phyloP scores from a whole-genome alignment of 1,284 basidiomycete species.

The Bondarzewia mesenterica region DNA sequence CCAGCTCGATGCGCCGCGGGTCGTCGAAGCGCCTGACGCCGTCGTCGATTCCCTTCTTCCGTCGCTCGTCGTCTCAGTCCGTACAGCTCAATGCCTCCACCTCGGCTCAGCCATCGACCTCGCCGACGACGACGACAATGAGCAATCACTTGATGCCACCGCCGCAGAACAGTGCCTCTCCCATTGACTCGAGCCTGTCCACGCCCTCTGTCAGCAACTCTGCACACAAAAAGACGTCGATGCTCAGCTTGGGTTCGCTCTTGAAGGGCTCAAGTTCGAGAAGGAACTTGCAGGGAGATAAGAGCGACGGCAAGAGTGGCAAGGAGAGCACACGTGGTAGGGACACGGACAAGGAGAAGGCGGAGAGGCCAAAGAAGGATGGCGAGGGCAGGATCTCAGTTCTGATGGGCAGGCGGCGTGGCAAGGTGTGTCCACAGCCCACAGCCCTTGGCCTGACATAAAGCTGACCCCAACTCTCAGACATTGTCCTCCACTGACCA shows the following conservation, averaged over 20 bases:
- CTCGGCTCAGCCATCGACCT: slow-evolving; percentile 21
- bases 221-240: slow-evolving; percentile 67
- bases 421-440: slow-evolving; percentile 60
- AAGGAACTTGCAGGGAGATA: slow-evolving; percentile 68
- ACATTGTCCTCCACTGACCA: slow-evolving; percentile 81
- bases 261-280: slow-evolving; percentile 78
- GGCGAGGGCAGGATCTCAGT: slow-evolving; percentile 80
- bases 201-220: slow-evolving; percentile 49
- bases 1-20: slow-evolving; percentile 55
- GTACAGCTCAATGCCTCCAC: slow-evolving; percentile 42
- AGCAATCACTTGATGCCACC: slow-evolving; percentile 31
- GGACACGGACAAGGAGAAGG: slow-evolving; percentile 38
- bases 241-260: slow-evolving; percentile 71
- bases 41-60: slow-evolving; percentile 93
- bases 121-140: slow-evolving; percentile 46
- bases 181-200: slow-evolving; percentile 40
- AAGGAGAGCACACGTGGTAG: slow-evolving; percentile 36
- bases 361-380: slow-evolving; percentile 69
- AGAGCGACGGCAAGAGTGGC: slow-evolving; percentile 44
- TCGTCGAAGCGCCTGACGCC: slow-evolving; percentile 81
- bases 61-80: slow-evolving; percentile 85
- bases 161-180: slow-evolving; percentile 36
- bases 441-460: neutral
- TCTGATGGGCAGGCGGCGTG: slow-evolving; percentile 82
- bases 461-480: slow-evolving; percentile 42